phyloP scores from a whole-genome alignment of 1,139 yeast species.

The Kluyveromyces sp. region DNA sequence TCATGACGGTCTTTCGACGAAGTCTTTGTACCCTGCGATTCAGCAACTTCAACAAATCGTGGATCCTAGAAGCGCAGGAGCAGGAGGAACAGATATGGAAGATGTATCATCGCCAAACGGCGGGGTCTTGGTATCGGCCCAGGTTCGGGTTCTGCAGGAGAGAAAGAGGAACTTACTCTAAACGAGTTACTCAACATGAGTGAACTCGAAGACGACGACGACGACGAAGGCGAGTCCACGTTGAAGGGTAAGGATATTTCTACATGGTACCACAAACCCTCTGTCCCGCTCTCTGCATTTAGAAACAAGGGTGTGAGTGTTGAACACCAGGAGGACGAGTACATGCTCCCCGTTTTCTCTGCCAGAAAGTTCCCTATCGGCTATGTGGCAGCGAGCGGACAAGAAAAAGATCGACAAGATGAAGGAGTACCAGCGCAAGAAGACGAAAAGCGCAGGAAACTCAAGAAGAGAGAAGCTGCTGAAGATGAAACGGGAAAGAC shows the following conservation, averaged over 20 bases:
- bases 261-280: slow-evolving; percentile 37
- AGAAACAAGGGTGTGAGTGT: slow-evolving; percentile 56
- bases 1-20: slow-evolving; percentile 89
- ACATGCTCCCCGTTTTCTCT: slow-evolving; percentile 25
- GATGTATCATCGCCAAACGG: slow-evolving; percentile 9
- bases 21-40: slow-evolving; percentile 50
- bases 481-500: slow-evolving; percentile 24
- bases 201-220: slow-evolving; percentile 72
- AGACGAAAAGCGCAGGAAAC: slow-evolving; percentile 24
- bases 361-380: slow-evolving; percentile 30
- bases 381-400: slow-evolving; percentile 30
- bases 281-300: slow-evolving; percentile 82
- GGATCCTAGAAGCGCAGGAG: slow-evolving; percentile 7
- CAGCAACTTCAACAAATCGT: slow-evolving; percentile 26
- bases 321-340: slow-evolving; percentile 30
- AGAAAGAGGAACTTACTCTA: slow-evolving; percentile 60
- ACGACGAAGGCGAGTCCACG: slow-evolving; percentile 8
- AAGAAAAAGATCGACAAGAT: slow-evolving; percentile 28
- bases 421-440: slow-evolving; percentile 29
- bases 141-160: slow-evolving; percentile 26
- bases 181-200: slow-evolving; percentile 85
- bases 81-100: slow-evolving; percentile 11
- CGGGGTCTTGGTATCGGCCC: slow-evolving; percentile 13
- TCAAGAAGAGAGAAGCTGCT: slow-evolving; percentile 28
- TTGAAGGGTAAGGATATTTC: slow-evolving; percentile 9